Conservation (phyloP, 202 grass and related monocot species). For the Dendrocalamus latiflorus region DNA sequence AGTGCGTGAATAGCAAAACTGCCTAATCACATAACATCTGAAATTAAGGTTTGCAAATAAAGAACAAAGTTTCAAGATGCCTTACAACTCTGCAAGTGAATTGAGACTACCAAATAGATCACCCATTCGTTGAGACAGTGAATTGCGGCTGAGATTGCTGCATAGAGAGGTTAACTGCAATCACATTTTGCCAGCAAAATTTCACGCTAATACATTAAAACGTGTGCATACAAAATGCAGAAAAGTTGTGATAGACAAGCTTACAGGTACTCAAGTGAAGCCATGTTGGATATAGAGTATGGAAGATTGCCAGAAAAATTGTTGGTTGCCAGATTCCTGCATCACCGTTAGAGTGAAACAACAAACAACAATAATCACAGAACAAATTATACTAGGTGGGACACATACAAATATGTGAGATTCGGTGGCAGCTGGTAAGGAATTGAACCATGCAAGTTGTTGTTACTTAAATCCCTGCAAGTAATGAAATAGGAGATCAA, state of each 20-base stretch:
- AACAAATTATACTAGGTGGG: slow-evolving; percentile 26
- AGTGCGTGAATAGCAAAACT: neutral
- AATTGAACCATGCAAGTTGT: slow-evolving; percentile 64
- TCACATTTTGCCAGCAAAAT: slow-evolving; percentile 21
- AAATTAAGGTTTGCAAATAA: neutral
- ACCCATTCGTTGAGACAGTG: slow-evolving; percentile 54
- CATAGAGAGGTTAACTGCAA: slow-evolving; percentile 20
- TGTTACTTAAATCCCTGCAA: slow-evolving; percentile 88
- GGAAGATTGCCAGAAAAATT: slow-evolving; percentile 72
- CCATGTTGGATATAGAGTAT: slow-evolving; percentile 76
- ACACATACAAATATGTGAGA: slow-evolving; percentile 82
- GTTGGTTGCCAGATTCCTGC: slow-evolving; percentile 84
- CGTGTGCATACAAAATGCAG: neutral
- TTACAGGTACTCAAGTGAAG: slow-evolving; percentile 85
- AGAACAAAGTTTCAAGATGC: slow-evolving; percentile 26
- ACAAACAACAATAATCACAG: neutral
- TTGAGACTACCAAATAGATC: slow-evolving; percentile 71
- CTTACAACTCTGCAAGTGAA: slow-evolving; percentile 85
- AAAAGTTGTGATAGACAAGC: slow-evolving; percentile 6
- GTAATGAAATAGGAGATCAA: slow-evolving; percentile 18
- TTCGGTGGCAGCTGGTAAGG: slow-evolving; percentile 94
- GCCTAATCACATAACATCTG: neutral
- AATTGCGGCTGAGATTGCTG: too few relatives aligned
- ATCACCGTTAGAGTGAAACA: slow-evolving; percentile 28
- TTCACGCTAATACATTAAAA: slow-evolving; percentile 1